Base-by-base conservation (phyloP, 805 yeast genomes). In the Jamesozyma lodderae region DNA sequence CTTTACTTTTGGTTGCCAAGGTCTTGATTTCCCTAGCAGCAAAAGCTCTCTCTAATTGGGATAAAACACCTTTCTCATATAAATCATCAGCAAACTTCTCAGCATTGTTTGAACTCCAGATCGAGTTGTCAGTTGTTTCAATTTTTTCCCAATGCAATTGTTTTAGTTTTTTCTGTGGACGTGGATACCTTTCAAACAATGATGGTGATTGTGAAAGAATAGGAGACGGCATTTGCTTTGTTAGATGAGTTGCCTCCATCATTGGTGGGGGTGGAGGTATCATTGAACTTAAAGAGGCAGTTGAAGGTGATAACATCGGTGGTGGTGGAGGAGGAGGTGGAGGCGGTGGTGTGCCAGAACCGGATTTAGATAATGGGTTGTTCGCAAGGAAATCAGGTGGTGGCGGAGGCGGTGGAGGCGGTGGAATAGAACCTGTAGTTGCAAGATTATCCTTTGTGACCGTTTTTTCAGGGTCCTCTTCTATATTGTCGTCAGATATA, bases 131-230 rank as follows among this genome's bases (percentile, higher is more conserved):
- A 16, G 92, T 81, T 42, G 78, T 72, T 24, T 90, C 95, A 27
- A 94, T 69, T 53, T 83, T 85, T 49, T 90, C 96, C 97, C 97
- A 94, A 58, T 92, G 99, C 67, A 92, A 72, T 57, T 90, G 98
- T 57, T 94, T 92, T 46, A 92, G 71, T 55, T 81, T 84, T 42
- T 75, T 70, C 52, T 75, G 77, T 3, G 94, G 88, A 44, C 85
- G 67, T 20, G 82, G 83, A 43, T 70, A 70, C 35, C 63, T 63
- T 29, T 73, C 79, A 55, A 66, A 69, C 22, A 62, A 36, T 3
- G 55, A 46, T 3, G 57, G 47, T 1, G 64, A 57, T 31, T 57
- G 57, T 2, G 61, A 59, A 11, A 60, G 49, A n/a, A 60, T 39
- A 15, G 65, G 62, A n/a, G 63, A 54, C 4, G 57, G 48, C 8